Evolutionary conservation across 352 stramenopile genomes (phyloP).

Genomic region (Phytopythium vexans): DNA sequence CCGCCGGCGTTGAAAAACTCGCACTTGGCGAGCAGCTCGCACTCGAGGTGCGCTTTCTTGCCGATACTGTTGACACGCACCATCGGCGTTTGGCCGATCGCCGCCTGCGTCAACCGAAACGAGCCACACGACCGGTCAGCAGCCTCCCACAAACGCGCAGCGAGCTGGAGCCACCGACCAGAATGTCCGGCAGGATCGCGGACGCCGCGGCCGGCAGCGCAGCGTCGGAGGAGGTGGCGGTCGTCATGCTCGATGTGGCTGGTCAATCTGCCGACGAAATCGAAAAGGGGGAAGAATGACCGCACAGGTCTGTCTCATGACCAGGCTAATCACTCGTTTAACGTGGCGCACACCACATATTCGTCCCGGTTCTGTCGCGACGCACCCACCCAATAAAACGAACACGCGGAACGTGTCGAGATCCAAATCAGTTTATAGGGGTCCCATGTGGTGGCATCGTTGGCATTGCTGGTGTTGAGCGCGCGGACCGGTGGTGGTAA

Average conservation of each 20-base stretch:
- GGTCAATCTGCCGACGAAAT: background rate
- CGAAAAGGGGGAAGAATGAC: background rate
- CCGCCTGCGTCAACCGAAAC: conserved; percentile 14
- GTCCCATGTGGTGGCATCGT: too few relatives aligned
- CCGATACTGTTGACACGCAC: conserved; percentile 91
- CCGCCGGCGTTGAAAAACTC: conserved; percentile 96
- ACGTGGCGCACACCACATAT: too few relatives aligned
- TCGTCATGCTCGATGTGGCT: conserved; percentile 13
- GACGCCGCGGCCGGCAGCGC: conserved; percentile 35
- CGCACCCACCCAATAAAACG: too few relatives aligned
- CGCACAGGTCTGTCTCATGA: background rate
- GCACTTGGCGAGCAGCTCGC: conserved; percentile 93
- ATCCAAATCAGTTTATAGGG: too few relatives aligned
- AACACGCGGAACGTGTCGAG: too few relatives aligned
- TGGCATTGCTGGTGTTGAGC: too few relatives aligned
- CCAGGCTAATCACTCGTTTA: too few relatives aligned
- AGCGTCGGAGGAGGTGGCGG: conserved; percentile 14
- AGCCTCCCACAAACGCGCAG: background rate
- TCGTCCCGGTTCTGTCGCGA: too few relatives aligned
- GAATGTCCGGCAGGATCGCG: conserved; percentile 58
- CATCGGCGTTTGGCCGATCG: conserved; percentile 93
- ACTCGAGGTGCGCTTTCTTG: conserved; percentile 79
- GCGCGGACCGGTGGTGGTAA: too few relatives aligned
- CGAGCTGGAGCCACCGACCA: conserved; percentile 21
- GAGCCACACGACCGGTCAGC: background rate